These are phyloP conservation scores for Ajuga reptans DNA, from an alignment of 305 asterid species.

Conservation along the genomic window DNA sequence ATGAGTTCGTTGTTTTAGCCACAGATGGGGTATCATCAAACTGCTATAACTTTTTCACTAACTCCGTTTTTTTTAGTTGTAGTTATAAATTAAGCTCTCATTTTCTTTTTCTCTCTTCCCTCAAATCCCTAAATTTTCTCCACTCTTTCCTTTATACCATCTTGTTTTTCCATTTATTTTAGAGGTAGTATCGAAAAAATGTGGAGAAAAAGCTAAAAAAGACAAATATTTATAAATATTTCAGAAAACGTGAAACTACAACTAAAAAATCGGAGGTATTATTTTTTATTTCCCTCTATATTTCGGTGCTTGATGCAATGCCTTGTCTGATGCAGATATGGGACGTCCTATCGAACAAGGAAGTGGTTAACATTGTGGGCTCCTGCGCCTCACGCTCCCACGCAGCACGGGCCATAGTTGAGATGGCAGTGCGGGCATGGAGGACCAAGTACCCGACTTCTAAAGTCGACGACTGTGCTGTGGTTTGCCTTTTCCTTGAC, in stretches of 20 bases:
- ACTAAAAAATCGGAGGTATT: too few species aligned
- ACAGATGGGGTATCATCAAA: constrained; percentile 56
- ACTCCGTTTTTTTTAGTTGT: too few species aligned
- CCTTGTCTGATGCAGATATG: constrained; percentile 41
- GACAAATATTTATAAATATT: too few species aligned
- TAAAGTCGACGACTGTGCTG: constrained; percentile 80
- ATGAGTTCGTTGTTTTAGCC: constrained; percentile 68
- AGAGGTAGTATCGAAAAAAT: too few species aligned
- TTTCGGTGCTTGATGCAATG: not conserved
- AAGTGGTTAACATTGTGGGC: constrained; percentile 57
- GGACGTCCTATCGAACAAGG: constrained; percentile 80
- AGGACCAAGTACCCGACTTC: constrained; percentile 62
- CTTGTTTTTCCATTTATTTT: too few species aligned
- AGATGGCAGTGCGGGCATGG: constrained; percentile 66
- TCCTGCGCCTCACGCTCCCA: constrained; percentile 43
- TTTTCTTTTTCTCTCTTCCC: too few species aligned
- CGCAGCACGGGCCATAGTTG: constrained; percentile 58
- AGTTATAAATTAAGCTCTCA: too few species aligned
- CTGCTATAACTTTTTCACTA: not conserved
- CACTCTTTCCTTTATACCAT: too few species aligned
- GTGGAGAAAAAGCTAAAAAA: too few species aligned
- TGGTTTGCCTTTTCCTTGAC: constrained; percentile 73
- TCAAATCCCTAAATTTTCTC: too few species aligned
- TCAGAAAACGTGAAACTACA: too few species aligned
- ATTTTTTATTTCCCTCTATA: not conserved